These are phyloP conservation scores for Aspergillus niger DNA, from an alignment of 2,329 filamentous ascomycete species.

Conservation along the genomic window DNA sequence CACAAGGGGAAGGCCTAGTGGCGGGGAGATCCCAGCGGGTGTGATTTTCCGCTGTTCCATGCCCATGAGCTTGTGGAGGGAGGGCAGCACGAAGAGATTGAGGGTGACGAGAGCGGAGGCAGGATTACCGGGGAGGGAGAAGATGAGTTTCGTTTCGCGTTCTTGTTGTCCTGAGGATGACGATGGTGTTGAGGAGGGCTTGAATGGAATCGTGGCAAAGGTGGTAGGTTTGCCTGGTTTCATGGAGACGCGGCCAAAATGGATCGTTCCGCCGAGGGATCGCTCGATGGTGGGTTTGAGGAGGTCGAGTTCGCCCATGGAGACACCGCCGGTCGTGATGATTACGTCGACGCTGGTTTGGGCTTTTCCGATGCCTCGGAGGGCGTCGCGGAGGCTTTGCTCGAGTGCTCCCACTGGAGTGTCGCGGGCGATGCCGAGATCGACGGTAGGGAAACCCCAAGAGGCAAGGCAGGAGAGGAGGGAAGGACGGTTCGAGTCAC, in stretches of 20 bases:
- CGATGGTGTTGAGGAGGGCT: constrained; percentile 44
- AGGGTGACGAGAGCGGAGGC: constrained; percentile 91
- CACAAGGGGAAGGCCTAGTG: constrained; percentile 68
- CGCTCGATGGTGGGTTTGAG: constrained; percentile 96
- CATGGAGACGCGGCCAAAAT: constrained; percentile 95
- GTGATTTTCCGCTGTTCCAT: constrained; percentile 41
- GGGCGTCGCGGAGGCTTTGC: constrained; percentile 70
- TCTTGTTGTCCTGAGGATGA: constrained; percentile 53
- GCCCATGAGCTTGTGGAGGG: constrained; percentile 75
- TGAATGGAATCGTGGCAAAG: constrained; percentile 81
- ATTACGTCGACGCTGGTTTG: constrained; percentile 68
- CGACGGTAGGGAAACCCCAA: constrained; percentile 76
- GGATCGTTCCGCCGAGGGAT: constrained; percentile 83
- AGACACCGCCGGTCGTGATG: constrained; percentile 90
- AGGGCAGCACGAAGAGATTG: constrained; percentile 89
- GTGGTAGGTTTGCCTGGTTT: constrained; percentile 98
- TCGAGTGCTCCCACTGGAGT: constrained; percentile 70
- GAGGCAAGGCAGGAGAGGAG: constrained; percentile 74
- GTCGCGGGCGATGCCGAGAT: constrained; percentile 74
- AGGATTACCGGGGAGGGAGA: constrained; percentile 90
- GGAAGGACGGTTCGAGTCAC: constrained; percentile 89
- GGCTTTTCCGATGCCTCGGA: constrained; percentile 57
- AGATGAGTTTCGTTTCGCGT: constrained; percentile 70
- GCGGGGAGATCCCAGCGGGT: not conserved
- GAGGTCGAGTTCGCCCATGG: constrained; percentile 96